Evolutionary conservation across 768 basidiomycete species (phyloP).

Genomic region (Lentinula detonsa): DNA sequence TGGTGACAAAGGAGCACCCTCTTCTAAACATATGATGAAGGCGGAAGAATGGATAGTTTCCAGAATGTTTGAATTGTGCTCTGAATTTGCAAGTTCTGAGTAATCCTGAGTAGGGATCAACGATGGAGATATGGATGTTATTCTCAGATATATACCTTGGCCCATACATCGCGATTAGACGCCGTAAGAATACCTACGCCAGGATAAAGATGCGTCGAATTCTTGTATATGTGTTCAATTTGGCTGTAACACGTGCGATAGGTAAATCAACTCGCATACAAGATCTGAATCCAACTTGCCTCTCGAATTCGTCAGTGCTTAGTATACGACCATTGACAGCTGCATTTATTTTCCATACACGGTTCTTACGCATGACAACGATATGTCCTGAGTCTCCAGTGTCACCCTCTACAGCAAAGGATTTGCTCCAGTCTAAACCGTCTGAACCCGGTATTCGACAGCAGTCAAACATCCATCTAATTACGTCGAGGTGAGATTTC

Average conservation of each 20-base stretch:
- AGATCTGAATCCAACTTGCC: constrained; percentile 29
- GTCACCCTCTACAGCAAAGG: constrained; percentile 55
- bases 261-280: neutral
- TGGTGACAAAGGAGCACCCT: constrained; percentile 42
- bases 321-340: constrained; percentile 49
- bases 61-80: constrained; percentile 59
- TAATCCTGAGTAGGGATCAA: constrained; percentile 39
- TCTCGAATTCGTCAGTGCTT: constrained; percentile 59
- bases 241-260: constrained; percentile 36
- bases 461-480: constrained; percentile 91
- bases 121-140: neutral
- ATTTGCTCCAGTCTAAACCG: constrained; percentile 73
- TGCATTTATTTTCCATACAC: constrained; percentile 76
- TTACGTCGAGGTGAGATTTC: neutral
- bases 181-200: constrained; percentile 75
- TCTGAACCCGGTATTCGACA: constrained; percentile 71
- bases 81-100: constrained; percentile 47
- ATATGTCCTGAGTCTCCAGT: constrained; percentile 69
- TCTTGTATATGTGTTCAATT: constrained; percentile 64
- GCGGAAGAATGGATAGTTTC: constrained; percentile 79
- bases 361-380: constrained; percentile 78
- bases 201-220: constrained; percentile 57
- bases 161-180: constrained; percentile 84
- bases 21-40: constrained; percentile 78
- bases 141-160: constrained; percentile 45